Percentiles rank a stretch among this genome's conserved stretches.
These are phyloP conservation scores for Ogataea salicorniae DNA, from an alignment of 805 yeast genomes.

Conservation along the genomic window DNA sequence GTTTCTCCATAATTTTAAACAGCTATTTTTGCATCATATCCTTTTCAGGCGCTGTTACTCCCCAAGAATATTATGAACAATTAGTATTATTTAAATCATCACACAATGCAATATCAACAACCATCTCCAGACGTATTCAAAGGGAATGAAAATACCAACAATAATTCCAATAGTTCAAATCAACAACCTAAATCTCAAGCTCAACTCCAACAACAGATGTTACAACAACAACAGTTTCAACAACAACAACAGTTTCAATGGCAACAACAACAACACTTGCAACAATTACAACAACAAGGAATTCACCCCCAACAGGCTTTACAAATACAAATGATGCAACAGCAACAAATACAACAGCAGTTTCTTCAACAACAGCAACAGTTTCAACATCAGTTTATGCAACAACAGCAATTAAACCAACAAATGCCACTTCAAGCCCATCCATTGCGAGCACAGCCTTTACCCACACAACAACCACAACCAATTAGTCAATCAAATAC, in stretches of 20 bases:
- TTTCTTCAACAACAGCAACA: background rate
- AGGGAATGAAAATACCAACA: background rate
- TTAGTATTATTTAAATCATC: background rate
- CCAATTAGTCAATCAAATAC: background rate
- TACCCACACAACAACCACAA: background rate
- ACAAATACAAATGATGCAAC: slow-evolving; percentile 1
- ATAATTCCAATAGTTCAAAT: background rate
- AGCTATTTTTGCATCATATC: too few species aligned
- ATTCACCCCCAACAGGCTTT: background rate
- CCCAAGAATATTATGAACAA: background rate
- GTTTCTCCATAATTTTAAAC: too few species aligned
- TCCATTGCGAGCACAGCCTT: background rate
- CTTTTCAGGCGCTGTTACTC: background rate
- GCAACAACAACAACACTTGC: background rate
- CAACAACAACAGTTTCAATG: slow-evolving; percentile 1
- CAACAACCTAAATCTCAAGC: slow-evolving; percentile 1
- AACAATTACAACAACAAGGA: background rate
- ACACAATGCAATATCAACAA: background rate
- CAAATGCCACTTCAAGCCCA: background rate
- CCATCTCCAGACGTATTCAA: background rate
- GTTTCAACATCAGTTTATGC: background rate
- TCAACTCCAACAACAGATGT: background rate
- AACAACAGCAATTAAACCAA: background rate
- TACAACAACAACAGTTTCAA: background rate
- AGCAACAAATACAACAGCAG: background rate